Evolutionary conservation across 441 rosid genomes (phyloP), one percentile per base, ranked within the genome.

Genomic region (Macaranga tanarius): DNA sequence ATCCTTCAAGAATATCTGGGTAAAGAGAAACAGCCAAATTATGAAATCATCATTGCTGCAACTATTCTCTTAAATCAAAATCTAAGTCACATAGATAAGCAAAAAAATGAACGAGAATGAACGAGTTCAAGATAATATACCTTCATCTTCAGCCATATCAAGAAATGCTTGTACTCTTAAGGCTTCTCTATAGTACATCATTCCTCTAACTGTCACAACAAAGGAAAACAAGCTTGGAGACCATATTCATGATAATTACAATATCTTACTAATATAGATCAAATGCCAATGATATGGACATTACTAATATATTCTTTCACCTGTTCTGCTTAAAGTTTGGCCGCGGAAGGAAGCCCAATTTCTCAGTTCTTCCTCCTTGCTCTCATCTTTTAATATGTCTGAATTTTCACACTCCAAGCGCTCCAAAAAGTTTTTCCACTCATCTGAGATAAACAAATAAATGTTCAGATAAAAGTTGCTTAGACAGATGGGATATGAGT

Each of bases 171-270:
- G 97, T 79, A 93, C 73, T 84, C 86, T 87, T 76, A 95, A 77
- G 72, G 99, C 95, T 79, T 95, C 97, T 81, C 94, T 87, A 68
- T 88, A 91, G 82, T 95, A 95, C 98, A 95, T 95, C 90, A 95
- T 95, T 73, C 99, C 99, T 82, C 98, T 90, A 71, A 95, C 99
- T 92, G 82, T 74, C 65, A 83, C 38, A 80, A 75, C 52, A 52
- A 79, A 74, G 55, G 71, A 65, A 67, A 71, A 28, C 11, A 59
- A 58, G 45, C 19, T 34, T 52, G 50, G 51, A 73, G 51, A 65
- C 76, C 34, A 70, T 59, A 54, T 52, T 54, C n/a, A 26, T 54
- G 65, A 50, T 6, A 64, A 54, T 40, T 54, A 47, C 28, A 62
- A 59, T 55, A 69, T 70, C 57, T n/a, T 8, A 5, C 23, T 58